These are phyloP conservation scores for Ajuga chamaepitys DNA, from an alignment of 257 asterid species.

Conservation along the genomic window DNA sequence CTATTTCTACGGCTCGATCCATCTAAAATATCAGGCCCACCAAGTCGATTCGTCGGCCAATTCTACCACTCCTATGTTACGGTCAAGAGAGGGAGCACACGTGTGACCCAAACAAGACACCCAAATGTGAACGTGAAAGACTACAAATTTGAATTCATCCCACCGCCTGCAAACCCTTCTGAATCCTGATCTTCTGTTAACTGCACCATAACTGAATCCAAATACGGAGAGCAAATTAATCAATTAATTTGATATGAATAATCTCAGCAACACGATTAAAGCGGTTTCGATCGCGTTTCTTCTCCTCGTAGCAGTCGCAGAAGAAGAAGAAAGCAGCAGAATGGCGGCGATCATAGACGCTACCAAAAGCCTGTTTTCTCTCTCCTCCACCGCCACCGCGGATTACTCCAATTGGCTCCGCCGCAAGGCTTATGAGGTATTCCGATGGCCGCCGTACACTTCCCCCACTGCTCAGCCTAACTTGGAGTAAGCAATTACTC, in stretches of 20 bases:
- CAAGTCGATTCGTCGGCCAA: too few relatives aligned
- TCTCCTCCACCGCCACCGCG: conserved; percentile 3
- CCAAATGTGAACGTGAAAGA: too few relatives aligned
- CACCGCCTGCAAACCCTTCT: too few relatives aligned
- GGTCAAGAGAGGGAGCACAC: too few relatives aligned
- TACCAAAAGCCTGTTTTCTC: conserved; percentile 20
- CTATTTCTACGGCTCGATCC: too few relatives aligned
- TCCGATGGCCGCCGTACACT: background rate
- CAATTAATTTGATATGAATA: background rate
- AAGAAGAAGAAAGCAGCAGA: background rate
- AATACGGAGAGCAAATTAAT: too few relatives aligned
- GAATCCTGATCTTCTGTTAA: too few relatives aligned
- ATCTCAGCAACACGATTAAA: background rate
- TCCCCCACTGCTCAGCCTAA: conserved; percentile 20
- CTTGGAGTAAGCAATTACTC: conserved; percentile 18
- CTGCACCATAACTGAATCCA: too few relatives aligned
- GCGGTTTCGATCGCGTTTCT: background rate
- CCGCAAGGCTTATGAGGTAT: background rate
- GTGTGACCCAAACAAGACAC: too few relatives aligned
- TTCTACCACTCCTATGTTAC: too few relatives aligned
- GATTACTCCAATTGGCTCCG: background rate
- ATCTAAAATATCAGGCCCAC: too few relatives aligned
- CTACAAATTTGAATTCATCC: too few relatives aligned
- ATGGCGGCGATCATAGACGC: conserved; percentile 18
- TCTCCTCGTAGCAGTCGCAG: background rate